Percentiles rank a stretch among this genome's conserved stretches.
Conservation (phyloP, 768 basidiomycete species). For the Lentinula lateritia region DNA sequence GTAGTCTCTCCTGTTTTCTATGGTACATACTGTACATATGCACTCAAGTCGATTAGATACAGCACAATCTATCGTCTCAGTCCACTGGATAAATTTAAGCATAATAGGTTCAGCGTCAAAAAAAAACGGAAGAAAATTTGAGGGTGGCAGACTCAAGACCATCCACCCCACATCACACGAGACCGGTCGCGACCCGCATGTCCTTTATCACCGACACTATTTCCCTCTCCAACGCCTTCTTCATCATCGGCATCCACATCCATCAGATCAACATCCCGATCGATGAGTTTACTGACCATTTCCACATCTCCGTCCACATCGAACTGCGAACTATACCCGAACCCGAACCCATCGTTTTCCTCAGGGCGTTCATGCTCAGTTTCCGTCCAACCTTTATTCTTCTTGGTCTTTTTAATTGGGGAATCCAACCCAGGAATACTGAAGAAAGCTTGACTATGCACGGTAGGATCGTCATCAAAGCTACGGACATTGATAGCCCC, state of each 20-base stretch:
- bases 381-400: no score
- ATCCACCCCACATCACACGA: background rate
- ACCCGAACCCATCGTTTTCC: background rate
- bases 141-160: background rate
- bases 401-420: background rate
- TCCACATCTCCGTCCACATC: constrained; percentile 1
- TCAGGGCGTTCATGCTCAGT: no score
- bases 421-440: background rate
- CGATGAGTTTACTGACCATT: background rate
- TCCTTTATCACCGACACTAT: background rate
- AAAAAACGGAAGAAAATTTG: background rate
- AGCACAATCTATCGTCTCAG: no score
- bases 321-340: constrained; percentile 1
- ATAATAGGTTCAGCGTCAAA: background rate
- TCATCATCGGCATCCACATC: background rate
- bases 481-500: constrained; percentile 2
- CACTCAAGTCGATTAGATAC: no score
- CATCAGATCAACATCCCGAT: background rate
- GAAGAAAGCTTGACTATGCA: background rate
- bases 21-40: no score
- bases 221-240: background rate
- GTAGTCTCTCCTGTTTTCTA: no score
- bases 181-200: background rate
- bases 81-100: background rate
- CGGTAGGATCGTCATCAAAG: background rate